Evolutionary conservation across 257 asterid species (phyloP).

Genomic region (Mitragyna speciosa): DNA sequence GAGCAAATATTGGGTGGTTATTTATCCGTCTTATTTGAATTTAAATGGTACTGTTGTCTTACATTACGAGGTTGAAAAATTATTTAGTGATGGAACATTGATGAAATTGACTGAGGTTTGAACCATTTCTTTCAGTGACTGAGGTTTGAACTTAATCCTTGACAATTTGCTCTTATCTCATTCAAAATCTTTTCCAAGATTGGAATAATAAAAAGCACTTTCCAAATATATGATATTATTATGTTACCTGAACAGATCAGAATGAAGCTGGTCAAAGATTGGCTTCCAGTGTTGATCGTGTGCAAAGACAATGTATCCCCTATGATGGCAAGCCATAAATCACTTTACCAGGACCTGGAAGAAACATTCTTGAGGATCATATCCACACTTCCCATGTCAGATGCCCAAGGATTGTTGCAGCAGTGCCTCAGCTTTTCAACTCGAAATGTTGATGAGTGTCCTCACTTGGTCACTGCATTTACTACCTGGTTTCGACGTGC

Average conservation of each 20-base stretch:
- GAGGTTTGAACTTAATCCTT: neutral
- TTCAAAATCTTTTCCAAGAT: neutral
- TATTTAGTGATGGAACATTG: neutral
- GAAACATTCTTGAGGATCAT: slow-evolving; percentile 75
- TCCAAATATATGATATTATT: neutral
- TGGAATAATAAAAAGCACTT: neutral
- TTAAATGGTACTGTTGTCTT: no score
- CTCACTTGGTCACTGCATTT: slow-evolving; percentile 81
- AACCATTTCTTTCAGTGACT: no score
- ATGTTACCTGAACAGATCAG: slow-evolving; percentile 53
- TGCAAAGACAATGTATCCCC: slow-evolving; percentile 66
- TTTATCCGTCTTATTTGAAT: no score
- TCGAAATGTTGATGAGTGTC: slow-evolving; percentile 82
- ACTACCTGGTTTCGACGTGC: slow-evolving; percentile 97
- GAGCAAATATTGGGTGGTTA: no score
- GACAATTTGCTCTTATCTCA: neutral
- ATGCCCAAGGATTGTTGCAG: slow-evolving; percentile 68
- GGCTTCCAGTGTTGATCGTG: slow-evolving; percentile 87
- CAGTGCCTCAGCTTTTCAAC: slow-evolving; percentile 91
- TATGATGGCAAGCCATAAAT: slow-evolving; percentile 51
- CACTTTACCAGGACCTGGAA: slow-evolving; percentile 69
- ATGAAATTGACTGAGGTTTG: neutral
- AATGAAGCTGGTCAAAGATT: slow-evolving; percentile 76
- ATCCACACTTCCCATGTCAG: slow-evolving; percentile 83
- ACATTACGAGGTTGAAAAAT: no score